phyloP scores from a whole-genome alignment of 495 filamentous ascomycete genomes.

The Tuber umbilicatum region DNA sequence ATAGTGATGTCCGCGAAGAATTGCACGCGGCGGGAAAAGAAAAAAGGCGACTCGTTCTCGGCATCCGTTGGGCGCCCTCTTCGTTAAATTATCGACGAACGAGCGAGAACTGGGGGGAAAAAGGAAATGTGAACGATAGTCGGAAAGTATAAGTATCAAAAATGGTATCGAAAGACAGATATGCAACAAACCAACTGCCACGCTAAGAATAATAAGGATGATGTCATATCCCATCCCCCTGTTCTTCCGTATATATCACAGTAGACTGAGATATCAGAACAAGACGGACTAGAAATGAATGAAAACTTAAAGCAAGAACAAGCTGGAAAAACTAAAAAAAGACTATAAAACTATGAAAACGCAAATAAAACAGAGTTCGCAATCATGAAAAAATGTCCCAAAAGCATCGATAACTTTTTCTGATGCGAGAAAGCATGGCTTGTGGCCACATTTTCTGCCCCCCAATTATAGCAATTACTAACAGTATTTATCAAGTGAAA shows the following conservation, averaged over 20 bases:
- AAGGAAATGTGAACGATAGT: background rate
- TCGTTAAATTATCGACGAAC: background rate
- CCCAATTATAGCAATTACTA: background rate
- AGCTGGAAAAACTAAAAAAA: background rate
- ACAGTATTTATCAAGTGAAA: slow-evolving; percentile 2
- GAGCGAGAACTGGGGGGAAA: background rate
- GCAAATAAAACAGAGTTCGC: slow-evolving; percentile 21
- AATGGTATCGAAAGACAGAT: background rate
- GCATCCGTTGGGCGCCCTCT: background rate
- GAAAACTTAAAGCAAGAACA: background rate
- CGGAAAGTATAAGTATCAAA: background rate
- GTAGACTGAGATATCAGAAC: background rate
- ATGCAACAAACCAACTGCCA: slow-evolving; percentile 1
- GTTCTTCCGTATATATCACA: background rate
- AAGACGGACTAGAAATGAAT: background rate
- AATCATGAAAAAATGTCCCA: slow-evolving; percentile 1
- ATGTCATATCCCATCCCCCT: background rate
- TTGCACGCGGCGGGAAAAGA: background rate
- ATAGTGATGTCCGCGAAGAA: background rate
- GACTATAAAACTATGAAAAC: slow-evolving; percentile 12
- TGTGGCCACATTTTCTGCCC: background rate
- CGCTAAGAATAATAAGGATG: slow-evolving; percentile 3
- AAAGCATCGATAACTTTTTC: slow-evolving; percentile 3
- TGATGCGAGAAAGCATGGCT: background rate
- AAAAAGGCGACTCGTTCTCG: background rate